Evolutionary conservation across 352 stramenopile species (phyloP).

Genomic region (Pythium periplocum): DNA sequence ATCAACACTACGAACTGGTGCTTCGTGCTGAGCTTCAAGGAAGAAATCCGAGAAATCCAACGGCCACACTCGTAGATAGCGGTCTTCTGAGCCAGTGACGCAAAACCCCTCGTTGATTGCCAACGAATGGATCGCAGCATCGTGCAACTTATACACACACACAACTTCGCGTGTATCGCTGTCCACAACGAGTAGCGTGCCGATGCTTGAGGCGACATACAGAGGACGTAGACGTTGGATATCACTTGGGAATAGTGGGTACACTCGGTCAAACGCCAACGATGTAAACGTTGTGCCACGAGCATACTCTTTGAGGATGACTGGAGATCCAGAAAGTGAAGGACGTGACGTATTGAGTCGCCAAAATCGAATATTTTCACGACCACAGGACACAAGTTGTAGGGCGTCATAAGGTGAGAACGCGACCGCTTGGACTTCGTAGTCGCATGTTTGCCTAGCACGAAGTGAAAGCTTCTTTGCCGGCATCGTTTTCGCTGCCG

Average conservation of each 20-base stretch:
- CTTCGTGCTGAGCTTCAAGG: constrained; percentile 85
- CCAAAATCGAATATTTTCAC: constrained; percentile 92
- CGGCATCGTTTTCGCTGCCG: not conserved
- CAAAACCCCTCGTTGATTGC: constrained; percentile 88
- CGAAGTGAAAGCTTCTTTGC: constrained; percentile 33
- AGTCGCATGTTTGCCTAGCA: constrained; percentile 85
- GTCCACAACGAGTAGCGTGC: constrained; percentile 76
- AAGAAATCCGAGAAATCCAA: constrained; percentile 91
- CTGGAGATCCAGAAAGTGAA: constrained; percentile 73
- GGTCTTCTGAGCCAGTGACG: constrained; percentile 82
- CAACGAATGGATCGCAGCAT: constrained; percentile 78
- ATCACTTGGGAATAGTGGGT: constrained; percentile 49
- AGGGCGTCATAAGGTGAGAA: constrained; percentile 84
- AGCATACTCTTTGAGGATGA: constrained; percentile 88
- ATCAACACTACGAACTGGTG: constrained; percentile 51
- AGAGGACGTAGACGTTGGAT: constrained; percentile 49
- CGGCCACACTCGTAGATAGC: constrained; percentile 88
- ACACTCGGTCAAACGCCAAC: constrained; percentile 76
- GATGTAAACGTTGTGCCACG: constrained; percentile 81
- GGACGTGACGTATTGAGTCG: constrained; percentile 39
- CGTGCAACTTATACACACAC: constrained; percentile 89
- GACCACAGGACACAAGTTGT: constrained; percentile 85
- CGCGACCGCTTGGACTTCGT: constrained; percentile 54
- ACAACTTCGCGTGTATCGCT: constrained; percentile 79
- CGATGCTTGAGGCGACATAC: constrained; percentile 72